phyloP scores from a whole-genome alignment of 495 filamentous ascomycete genomes.

The Hypoxylon fuscum region DNA sequence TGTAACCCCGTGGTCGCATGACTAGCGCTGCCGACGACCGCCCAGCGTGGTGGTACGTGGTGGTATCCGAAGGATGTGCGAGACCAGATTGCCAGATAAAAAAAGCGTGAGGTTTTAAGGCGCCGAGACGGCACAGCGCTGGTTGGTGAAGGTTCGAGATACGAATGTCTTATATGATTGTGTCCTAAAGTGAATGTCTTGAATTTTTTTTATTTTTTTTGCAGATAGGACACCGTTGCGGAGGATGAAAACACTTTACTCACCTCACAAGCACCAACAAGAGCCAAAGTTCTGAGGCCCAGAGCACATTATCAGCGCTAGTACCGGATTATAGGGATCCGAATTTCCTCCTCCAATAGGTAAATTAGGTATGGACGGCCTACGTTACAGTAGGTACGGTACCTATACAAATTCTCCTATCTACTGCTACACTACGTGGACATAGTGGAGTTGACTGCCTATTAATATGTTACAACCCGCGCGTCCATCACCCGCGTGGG shows the following conservation, averaged over 20 bases:
- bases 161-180: constrained; percentile 1
- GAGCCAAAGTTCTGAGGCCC: no score
- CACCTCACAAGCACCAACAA: no score
- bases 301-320: no score
- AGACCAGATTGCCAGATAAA: constrained; percentile 24
- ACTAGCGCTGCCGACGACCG: constrained; percentile 21
- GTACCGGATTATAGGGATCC: no score
- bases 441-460: constrained; percentile 9
- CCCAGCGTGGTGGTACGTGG: no score
- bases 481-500: constrained; percentile 33
- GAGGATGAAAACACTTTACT: no score
- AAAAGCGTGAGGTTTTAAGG: constrained; percentile 2
- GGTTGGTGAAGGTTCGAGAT: neutral
- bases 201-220: no score
- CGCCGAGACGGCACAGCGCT: constrained; percentile 31
- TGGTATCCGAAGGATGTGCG: constrained; percentile 26
- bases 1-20: constrained; percentile 26
- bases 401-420: no score
- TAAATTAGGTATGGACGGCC: no score
- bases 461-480: constrained; percentile 26
- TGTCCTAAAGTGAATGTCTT: neutral
- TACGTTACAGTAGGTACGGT: no score
- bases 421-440: constrained; percentile 4
- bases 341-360: no score
- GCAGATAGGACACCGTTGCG: no score